phyloP scores from a whole-genome alignment of 495 filamentous ascomycete genomes.

The Rhizodiscina lignyota region DNA sequence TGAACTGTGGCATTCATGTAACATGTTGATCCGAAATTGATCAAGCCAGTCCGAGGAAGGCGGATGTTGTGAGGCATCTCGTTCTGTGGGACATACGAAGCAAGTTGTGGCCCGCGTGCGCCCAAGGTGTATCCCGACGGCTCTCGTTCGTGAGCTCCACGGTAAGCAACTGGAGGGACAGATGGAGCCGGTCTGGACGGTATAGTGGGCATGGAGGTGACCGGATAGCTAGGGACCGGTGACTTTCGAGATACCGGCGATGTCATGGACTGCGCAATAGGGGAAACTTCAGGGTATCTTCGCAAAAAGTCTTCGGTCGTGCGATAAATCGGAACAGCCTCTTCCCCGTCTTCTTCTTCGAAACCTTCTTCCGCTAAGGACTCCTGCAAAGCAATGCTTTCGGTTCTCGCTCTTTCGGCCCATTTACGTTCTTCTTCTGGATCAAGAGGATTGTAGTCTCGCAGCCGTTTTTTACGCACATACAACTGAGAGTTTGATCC shows the following conservation, averaged over 20 bases:
- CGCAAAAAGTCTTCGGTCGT: conserved; percentile 62
- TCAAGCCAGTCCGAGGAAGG: conserved; percentile 45
- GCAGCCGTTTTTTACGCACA: conserved; percentile 36
- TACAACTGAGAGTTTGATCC: conserved; percentile 35
- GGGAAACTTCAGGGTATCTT: conserved; percentile 59
- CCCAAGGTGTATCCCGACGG: conserved; percentile 33
- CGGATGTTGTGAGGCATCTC: conserved; percentile 32
- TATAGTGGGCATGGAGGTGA: conserved; percentile 4
- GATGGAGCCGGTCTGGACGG: conserved; percentile 56
- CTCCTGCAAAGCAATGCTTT: conserved; percentile 34
- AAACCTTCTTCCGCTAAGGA: conserved; percentile 22
- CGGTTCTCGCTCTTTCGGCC: conserved; percentile 37
- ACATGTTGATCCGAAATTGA: conserved; percentile 69
- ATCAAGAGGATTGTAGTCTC: conserved; percentile 42
- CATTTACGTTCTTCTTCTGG: conserved; percentile 42
- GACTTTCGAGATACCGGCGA: conserved; percentile 11
- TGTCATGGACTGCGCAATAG: conserved; percentile 58
- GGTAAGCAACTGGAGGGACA: conserved; percentile 70
- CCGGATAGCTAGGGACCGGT: too few species aligned
- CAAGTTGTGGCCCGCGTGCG: conserved; percentile 25
- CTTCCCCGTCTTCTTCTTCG: conserved; percentile 18
- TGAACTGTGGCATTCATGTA: conserved; percentile 87
- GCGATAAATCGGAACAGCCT: conserved; percentile 31
- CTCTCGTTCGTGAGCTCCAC: conserved; percentile 60
- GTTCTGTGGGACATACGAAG: conserved; percentile 22